Evolutionary conservation across 371 early-diverging fungal species (phyloP), one percentile per base, ranked within the genome.

Genomic region (Actinomucor elegans): DNA sequence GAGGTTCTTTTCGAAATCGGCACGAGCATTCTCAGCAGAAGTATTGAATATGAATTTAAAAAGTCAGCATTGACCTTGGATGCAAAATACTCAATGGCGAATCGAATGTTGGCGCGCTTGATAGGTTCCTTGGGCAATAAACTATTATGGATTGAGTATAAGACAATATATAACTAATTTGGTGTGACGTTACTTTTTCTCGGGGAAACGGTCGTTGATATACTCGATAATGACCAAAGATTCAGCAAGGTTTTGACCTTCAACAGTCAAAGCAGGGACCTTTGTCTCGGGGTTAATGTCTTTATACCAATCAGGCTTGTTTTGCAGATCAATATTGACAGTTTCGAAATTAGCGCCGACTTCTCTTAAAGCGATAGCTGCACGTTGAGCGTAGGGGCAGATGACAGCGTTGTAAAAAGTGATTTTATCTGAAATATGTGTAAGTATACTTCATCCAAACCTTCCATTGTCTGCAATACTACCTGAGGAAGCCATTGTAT

Each of bases 361-460:
- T 52, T 81, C 81, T 18, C 61, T 66, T 8, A 87, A 45, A 2
- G 87, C 78, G 20, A 88, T 76, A 27, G 66, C 63, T 5, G 80
- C 75, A 21, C 88, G 81, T 47, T 83, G 86, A 15, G 87, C 84
- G 31, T 60, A 88, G 20, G 88, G 88, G 37, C 88, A 87, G 20
- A 69, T 42, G 0, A n/a, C n/a, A 14, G 69, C 49, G 31, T 69
- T 75, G 64, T 86, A 88, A 15, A 88, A 65, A 3, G 66, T 70
- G 26, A 70, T 52, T 51, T 75, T 75, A 53, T 60, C 61, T 17
- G 37, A 24, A 38, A n/a, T n/a, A n/a, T n/a, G n/a, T n/a, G n/a
- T n/a, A n/a, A n/a, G n/a, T n/a, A n/a, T n/a, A n/a, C n/a, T n/a
- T n/a, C n/a, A n/a, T n/a, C n/a, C n/a, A n/a, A n/a, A n/a, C n/a